Evolutionary conservation across 2,329 filamentous ascomycete species (phyloP), one percentile per base, ranked within the genome.

Genomic region (Cercospora berteroae): DNA sequence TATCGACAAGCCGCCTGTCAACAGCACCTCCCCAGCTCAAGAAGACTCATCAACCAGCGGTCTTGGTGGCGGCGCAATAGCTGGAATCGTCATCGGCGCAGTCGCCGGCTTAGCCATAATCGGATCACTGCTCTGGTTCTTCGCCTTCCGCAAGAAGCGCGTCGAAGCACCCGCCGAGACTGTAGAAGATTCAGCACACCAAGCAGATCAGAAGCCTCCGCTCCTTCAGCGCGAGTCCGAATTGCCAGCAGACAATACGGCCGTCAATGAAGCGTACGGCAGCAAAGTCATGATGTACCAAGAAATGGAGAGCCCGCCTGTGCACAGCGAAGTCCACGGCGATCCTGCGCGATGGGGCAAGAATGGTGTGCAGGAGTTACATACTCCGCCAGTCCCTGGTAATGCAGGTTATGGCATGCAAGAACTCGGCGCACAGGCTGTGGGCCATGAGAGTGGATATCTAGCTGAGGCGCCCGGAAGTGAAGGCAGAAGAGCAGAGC

Each of bases 51-150:
- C 58, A 50, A 39, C 55, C 31, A 75, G 78, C 39, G 84, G 86
- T 23, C 82, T 98, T 5, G 91, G 91, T 10, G 91, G 91, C n/a
- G 94, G 94, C 66, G 88, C 90, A 16, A 96, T 98, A 79, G 95
- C 94, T 1, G 95, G 94, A 0, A 91, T 96, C 71, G 93, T 94
- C 1, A 83, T 98, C 73, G 95, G 95, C 20, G 88, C 90, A 2
- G 79, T 98, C 20, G 83, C 87, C 4, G 94, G 89, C 31, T 83
- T 89, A 6, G 87, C 87, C 1, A 80, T 97, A 12, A 77, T 97
- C 13, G 75, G 78, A 6, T 76, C 70, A 8, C 67, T 78, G 0
- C 4, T 65, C 9, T 71, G 65, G 60, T 67, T 83, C 18, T 77
- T 83, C 29, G 68, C 81, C 50, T 75, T 81, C 33, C 77, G 79